phyloP scores from a whole-genome alignment of 306 rosid species.

The Quercus suber region DNA sequence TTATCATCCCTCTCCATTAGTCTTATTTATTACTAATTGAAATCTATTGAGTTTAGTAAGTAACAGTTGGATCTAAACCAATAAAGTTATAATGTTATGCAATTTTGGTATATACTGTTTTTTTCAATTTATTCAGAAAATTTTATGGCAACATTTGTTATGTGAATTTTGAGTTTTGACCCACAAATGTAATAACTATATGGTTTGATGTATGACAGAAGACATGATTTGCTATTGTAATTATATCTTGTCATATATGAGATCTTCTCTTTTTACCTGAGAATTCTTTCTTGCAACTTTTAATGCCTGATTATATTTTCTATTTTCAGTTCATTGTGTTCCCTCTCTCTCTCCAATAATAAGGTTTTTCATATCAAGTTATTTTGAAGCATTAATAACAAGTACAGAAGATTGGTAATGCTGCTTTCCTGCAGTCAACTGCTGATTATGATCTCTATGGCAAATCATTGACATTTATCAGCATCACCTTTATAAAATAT shows the following conservation, averaged over 20 bases:
- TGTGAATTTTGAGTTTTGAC: too few species aligned
- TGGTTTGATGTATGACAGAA: too few species aligned
- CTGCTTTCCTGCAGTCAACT: conserved; percentile 18
- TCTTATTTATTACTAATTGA: too few species aligned
- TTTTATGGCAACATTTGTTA: too few species aligned
- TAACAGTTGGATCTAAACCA: not conserved
- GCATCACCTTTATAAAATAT: conserved; percentile 73
- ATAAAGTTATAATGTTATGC: not conserved
- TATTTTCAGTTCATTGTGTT: not conserved
- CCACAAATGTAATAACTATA: too few species aligned
- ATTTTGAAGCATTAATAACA: conserved; percentile 2
- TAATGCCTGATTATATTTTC: not conserved
- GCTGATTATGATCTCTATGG: conserved; percentile 38
- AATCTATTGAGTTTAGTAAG: too few species aligned
- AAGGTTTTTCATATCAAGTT: not conserved
- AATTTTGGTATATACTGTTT: not conserved
- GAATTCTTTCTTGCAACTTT: not conserved
- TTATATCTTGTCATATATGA: too few species aligned
- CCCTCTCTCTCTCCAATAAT: not conserved
- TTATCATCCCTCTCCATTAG: too few species aligned
- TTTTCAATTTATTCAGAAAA: too few species aligned
- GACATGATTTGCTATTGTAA: too few species aligned
- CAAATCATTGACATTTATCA: conserved; percentile 88
- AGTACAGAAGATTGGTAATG: conserved; percentile 1
- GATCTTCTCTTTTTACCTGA: too few species aligned